Percentiles rank a stretch among this genome's conserved stretches.
Conservation (phyloP, 2,329 filamentous ascomycete species). For the Claviceps sp. region DNA sequence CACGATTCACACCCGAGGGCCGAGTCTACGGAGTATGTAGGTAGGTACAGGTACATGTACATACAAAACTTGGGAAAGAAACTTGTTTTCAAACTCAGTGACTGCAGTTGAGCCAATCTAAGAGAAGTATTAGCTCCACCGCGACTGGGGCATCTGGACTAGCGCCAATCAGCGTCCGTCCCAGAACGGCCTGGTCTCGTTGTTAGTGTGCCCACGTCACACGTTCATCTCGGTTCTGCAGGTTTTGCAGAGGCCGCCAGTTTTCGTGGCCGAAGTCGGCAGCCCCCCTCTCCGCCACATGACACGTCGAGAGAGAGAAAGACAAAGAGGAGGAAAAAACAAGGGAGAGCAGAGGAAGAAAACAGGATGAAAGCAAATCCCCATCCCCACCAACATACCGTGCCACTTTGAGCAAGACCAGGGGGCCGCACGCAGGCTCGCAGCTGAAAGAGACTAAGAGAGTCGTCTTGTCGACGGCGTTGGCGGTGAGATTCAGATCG, state of each 20-base stretch:
- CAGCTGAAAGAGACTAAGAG: background rate
- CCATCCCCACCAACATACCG: background rate
- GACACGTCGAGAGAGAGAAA: background rate
- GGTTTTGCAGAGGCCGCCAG: background rate
- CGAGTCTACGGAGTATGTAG: too few relatives aligned
- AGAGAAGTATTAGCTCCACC: background rate
- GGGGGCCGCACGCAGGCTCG: background rate
- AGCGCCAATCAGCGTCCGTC: slow-evolving; percentile 2
- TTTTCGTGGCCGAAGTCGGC: background rate
- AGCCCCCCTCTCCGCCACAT: background rate
- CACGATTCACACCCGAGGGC: too few relatives aligned
- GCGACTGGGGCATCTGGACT: background rate
- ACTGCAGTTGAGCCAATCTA: background rate
- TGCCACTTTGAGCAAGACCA: background rate
- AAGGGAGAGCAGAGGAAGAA: background rate
- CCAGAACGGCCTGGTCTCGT: background rate
- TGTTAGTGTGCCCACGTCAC: background rate
- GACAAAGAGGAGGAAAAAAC: too few relatives aligned
- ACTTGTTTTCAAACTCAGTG: background rate
- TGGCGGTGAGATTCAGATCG: background rate
- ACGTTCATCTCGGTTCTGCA: background rate
- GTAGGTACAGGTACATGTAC: too few relatives aligned
- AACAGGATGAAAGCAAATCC: background rate
- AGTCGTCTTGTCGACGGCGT: background rate
- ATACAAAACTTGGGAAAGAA: too few relatives aligned